Percentiles rank a stretch among this genome's conserved stretches.
phyloP scores from a whole-genome alignment of 441 rosid species.

The Geranium incanum region DNA sequence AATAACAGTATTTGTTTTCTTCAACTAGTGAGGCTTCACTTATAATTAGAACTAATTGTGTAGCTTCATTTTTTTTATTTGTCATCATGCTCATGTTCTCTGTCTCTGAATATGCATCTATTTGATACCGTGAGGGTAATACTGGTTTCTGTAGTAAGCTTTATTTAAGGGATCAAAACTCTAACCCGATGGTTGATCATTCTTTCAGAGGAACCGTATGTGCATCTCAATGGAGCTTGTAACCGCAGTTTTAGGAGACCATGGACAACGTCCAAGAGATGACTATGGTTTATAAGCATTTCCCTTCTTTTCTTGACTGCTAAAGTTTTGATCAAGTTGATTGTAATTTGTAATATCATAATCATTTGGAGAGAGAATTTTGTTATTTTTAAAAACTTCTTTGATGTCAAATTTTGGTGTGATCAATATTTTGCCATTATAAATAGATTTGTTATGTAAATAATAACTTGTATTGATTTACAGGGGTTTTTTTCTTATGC shows the following conservation, averaged over 20 bases:
- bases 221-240: conserved; percentile 98
- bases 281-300: conserved; percentile 55
- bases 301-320: conserved; percentile 12
- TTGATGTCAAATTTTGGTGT: conserved; percentile 1
- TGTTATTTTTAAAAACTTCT: not conserved
- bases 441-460: not conserved
- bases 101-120: not conserved
- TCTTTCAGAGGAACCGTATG: conserved; percentile 56
- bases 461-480: not conserved
- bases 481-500: conserved; percentile 7
- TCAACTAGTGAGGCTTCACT: not conserved
- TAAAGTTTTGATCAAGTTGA: not conserved
- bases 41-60: not conserved
- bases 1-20: not conserved
- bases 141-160: not conserved
- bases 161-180: not conserved
- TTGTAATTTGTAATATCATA: not conserved
- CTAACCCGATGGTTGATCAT: conserved; percentile 9
- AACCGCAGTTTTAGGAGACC: conserved; percentile 97
- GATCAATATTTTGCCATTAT: not conserved
- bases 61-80: not conserved
- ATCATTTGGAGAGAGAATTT: not conserved
- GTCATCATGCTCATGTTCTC: not conserved
- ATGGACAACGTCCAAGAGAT: conserved; percentile 83
- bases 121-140: not conserved